phyloP scores from a whole-genome alignment of 164 flowering plant species.

The Tinospora cordifolia region DNA sequence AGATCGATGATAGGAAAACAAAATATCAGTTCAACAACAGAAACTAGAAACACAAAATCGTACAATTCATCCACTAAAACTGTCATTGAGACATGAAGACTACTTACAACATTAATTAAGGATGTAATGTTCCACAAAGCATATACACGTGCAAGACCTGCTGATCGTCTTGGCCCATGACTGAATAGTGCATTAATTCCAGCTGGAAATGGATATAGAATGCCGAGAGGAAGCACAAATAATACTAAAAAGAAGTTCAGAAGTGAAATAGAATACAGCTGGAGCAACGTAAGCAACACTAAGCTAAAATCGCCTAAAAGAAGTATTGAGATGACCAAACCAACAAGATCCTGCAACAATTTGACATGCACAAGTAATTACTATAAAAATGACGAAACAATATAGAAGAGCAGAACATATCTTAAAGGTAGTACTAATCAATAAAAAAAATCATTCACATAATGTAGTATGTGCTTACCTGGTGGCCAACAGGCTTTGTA shows the following conservation, averaged over 20 bases:
- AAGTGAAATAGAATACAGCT: slow-evolving; percentile 76
- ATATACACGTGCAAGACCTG: slow-evolving; percentile 85
- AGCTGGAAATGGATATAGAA: slow-evolving; percentile 82
- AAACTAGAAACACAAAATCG: neutral
- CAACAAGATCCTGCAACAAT: slow-evolving; percentile 85
- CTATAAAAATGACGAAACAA: neutral
- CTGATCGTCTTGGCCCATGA: slow-evolving; percentile 81
- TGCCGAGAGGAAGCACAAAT: slow-evolving; percentile 71
- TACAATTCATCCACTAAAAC: neutral
- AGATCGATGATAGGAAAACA: neutral
- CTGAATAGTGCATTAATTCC: slow-evolving; percentile 91
- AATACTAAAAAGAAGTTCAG: slow-evolving; percentile 55
- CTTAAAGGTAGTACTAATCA: no score
- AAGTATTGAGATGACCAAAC: slow-evolving; percentile 71
- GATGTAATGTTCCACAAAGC: slow-evolving; percentile 91
- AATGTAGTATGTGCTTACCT: slow-evolving; percentile 40
- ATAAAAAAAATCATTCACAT: no score
- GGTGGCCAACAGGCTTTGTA: slow-evolving; percentile 95
- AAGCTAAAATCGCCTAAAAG: slow-evolving; percentile 86
- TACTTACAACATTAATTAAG: slow-evolving; percentile 78
- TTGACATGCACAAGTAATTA: neutral
- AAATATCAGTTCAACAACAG: neutral
- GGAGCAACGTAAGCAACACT: slow-evolving; percentile 75
- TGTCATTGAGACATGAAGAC: neutral
- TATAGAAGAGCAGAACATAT: neutral